These are phyloP conservation scores for Penicillium sp. DNA, from an alignment of 2,329 filamentous ascomycete genomes.

Conservation along the genomic window DNA sequence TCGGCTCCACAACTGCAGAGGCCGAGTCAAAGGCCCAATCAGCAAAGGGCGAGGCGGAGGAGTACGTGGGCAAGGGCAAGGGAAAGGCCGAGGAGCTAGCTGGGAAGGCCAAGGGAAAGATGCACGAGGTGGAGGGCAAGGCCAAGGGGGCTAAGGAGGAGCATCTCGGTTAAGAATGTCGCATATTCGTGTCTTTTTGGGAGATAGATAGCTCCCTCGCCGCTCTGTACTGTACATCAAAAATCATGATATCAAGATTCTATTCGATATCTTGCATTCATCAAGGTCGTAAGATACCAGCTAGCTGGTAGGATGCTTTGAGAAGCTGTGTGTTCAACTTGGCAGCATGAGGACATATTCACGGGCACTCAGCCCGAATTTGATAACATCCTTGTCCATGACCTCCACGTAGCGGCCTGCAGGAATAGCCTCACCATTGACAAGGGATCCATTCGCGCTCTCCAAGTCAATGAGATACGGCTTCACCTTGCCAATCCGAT, in stretches of 20 bases:
- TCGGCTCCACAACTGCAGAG: constrained; percentile 47
- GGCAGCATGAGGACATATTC: constrained; percentile 95
- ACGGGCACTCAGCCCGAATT: constrained; percentile 82
- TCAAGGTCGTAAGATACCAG: neutral
- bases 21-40: constrained; percentile 48
- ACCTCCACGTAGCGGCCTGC: constrained; percentile 82
- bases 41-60: constrained; percentile 4
- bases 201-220: neutral
- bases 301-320: neutral
- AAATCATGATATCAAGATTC: constrained; percentile 3
- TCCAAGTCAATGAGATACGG: constrained; percentile 94
- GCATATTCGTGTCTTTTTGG: neutral
- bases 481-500: constrained; percentile 74
- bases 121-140: constrained; percentile 30
- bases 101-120: constrained; percentile 8
- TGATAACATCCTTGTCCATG: constrained; percentile 82
- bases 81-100: constrained; percentile 6
- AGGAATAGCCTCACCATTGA: constrained; percentile 76
- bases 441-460: constrained; percentile 82
- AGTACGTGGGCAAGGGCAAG: constrained; percentile 5
- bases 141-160: constrained; percentile 26
- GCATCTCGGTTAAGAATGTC: constrained; percentile 10
- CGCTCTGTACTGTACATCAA: constrained; percentile 4
- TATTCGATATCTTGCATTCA: neutral
- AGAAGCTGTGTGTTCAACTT: constrained; percentile 5